phyloP scores from a whole-genome alignment of 176 grass and related monocot genomes.

The Puccinellia tenuiflora region DNA sequence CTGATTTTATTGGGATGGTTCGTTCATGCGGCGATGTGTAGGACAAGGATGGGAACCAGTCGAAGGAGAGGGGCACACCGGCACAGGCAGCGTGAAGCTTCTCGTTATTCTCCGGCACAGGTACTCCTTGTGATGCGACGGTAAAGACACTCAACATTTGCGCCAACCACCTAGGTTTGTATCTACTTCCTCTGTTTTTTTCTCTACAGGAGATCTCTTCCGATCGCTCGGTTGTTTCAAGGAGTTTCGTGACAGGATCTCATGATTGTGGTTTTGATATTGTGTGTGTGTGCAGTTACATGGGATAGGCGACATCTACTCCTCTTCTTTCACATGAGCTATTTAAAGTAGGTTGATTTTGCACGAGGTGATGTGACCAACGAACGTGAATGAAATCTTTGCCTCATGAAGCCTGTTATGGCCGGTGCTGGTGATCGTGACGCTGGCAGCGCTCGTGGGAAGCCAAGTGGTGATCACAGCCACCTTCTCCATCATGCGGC shows the following conservation, averaged over 20 bases:
- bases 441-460: constrained; percentile 55
- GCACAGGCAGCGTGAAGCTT: too few species aligned
- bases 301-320: too few species aligned
- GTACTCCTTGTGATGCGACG: too few species aligned
- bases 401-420: constrained; percentile 53
- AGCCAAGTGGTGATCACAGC: constrained; percentile 66
- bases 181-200: not conserved
- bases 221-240: not conserved
- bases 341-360: too few species aligned
- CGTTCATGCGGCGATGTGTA: too few species aligned
- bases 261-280: not conserved
- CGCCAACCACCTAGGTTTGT: constrained; percentile 38
- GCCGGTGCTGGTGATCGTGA: constrained; percentile 54
- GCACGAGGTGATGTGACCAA: not conserved
- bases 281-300: constrained; percentile 36
- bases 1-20: too few species aligned
- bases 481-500: constrained; percentile 67
- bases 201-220: not conserved
- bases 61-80: too few species aligned
- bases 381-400: too few species aligned
- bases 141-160: too few species aligned
- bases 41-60: too few species aligned
- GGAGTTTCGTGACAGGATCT: not conserved
- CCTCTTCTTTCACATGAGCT: too few species aligned
- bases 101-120: too few species aligned